Evolutionary conservation across 2,329 filamentous ascomycete genomes (phyloP).

Genomic region (Chaetomium olivaceum): DNA sequence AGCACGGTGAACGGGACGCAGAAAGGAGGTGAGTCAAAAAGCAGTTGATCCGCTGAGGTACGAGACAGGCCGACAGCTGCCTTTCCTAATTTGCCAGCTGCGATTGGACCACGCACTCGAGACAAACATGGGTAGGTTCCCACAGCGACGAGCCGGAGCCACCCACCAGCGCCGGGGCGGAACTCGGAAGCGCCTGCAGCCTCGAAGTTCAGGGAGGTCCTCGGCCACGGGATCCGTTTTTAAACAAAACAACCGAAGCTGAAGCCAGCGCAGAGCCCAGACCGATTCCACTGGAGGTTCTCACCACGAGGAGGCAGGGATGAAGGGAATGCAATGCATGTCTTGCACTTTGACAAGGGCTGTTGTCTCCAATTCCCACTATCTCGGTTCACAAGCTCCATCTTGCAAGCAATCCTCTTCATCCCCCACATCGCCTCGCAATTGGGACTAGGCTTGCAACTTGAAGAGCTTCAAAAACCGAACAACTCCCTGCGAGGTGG

Average conservation of each 20-base stretch:
- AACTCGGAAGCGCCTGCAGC: slow-evolving; percentile 12
- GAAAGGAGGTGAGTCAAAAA: slow-evolving; percentile 20
- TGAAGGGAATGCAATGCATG: neutral
- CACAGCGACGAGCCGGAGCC: slow-evolving; percentile 24
- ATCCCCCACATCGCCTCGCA: neutral
- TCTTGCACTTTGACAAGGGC: neutral
- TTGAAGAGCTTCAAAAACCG: neutral
- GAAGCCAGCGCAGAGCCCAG: neutral
- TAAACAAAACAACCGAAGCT: neutral
- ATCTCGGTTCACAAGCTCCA: neutral
- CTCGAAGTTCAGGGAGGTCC: neutral
- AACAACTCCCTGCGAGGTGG: no score
- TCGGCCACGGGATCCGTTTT: neutral
- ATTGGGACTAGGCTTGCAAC: neutral
- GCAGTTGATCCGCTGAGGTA: slow-evolving; percentile 17
- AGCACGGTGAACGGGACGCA: neutral
- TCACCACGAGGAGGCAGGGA: slow-evolving; percentile 3
- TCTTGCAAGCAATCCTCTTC: neutral
- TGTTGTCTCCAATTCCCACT: neutral
- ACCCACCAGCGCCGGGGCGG: neutral
- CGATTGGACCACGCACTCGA: slow-evolving; percentile 27
- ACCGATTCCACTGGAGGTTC: neutral
- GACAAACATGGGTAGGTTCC: slow-evolving; percentile 33
- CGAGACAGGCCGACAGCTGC: slow-evolving; percentile 2
- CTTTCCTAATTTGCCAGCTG: slow-evolving; percentile 15